These are phyloP conservation scores for Aphanomyces euteiches DNA, from an alignment of 352 stramenopile species.

Conservation along the genomic window DNA sequence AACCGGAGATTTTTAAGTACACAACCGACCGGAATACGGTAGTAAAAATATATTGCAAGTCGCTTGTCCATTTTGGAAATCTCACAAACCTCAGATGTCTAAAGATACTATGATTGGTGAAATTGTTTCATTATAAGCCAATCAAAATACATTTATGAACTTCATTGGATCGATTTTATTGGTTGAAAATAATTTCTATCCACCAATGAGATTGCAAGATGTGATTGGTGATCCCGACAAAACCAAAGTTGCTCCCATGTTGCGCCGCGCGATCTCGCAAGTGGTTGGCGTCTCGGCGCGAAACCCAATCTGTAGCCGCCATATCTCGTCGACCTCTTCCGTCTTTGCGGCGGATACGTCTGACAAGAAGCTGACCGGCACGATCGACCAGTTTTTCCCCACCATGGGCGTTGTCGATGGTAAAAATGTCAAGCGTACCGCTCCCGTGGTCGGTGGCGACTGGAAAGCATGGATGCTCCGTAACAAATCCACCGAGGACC, in stretches of 20 bases:
- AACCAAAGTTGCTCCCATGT: slow-evolving; percentile 2
- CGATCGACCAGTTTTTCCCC: slow-evolving; percentile 30
- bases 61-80: no score
- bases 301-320: slow-evolving; percentile 35
- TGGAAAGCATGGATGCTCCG: slow-evolving; percentile 96
- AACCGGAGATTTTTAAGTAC: no score
- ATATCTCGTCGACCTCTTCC: slow-evolving; percentile 35
- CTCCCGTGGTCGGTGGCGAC: slow-evolving; percentile 70
- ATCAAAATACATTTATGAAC: no score
- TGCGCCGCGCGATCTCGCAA: slow-evolving; percentile 5
- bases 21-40: no score
- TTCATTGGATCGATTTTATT: slow-evolving; percentile 2
- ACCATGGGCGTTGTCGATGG: slow-evolving; percentile 23
- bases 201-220: slow-evolving; percentile 10
- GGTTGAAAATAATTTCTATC: slow-evolving; percentile 3
- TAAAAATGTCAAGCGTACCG: slow-evolving; percentile 24
- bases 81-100: no score
- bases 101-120: no score
- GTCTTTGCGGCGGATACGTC: not conserved
- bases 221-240: slow-evolving; percentile 9
- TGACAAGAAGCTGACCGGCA: slow-evolving; percentile 10
- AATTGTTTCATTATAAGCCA: no score
- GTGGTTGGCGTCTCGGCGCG: not conserved
- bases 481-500: slow-evolving; percentile 96
- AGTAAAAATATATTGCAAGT: no score